Evolutionary conservation across 306 rosid species (phyloP).

Genomic region (Castanea sativa): DNA sequence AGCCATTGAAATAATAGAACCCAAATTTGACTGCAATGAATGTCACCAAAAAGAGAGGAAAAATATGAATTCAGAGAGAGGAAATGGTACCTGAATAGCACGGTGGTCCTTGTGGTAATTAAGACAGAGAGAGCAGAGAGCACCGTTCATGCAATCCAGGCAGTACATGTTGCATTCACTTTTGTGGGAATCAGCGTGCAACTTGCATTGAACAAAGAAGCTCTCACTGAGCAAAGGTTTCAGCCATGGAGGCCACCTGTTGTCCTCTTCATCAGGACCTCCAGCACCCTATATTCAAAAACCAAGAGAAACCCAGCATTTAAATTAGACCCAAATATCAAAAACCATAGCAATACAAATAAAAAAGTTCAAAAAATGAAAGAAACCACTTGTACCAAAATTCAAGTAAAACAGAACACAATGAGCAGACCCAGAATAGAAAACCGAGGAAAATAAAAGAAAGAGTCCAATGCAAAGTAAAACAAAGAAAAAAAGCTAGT

Average conservation of each 20-base stretch:
- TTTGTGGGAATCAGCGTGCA: constrained; percentile 88
- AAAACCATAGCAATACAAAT: background rate
- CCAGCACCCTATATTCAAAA: constrained; percentile 71
- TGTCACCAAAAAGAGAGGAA: constrained; percentile 6
- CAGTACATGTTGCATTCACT: constrained; percentile 99
- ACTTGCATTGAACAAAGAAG: constrained; percentile 93
- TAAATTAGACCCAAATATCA: constrained; percentile 9
- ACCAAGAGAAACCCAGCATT: background rate
- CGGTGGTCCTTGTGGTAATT: constrained; percentile 79
- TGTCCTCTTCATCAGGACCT: constrained; percentile 83
- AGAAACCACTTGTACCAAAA: background rate
- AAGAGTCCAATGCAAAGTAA: background rate
- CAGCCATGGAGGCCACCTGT: constrained; percentile 99
- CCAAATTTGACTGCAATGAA: constrained; percentile 23
- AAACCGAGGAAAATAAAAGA: background rate
- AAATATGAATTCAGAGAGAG: background rate
- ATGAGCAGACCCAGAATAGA: constrained; percentile 6
- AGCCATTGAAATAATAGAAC: background rate
- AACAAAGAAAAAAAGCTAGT: background rate
- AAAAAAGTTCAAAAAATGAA: background rate
- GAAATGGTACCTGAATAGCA: constrained; percentile 67
- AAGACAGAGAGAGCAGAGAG: constrained; percentile 93
- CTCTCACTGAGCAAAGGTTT: constrained; percentile 74
- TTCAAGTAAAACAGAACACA: constrained; percentile 15
- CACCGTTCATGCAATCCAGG: constrained; percentile 90